phyloP scores from a whole-genome alignment of 2,329 filamentous ascomycete species.

The Tolypocladium sp. region DNA sequence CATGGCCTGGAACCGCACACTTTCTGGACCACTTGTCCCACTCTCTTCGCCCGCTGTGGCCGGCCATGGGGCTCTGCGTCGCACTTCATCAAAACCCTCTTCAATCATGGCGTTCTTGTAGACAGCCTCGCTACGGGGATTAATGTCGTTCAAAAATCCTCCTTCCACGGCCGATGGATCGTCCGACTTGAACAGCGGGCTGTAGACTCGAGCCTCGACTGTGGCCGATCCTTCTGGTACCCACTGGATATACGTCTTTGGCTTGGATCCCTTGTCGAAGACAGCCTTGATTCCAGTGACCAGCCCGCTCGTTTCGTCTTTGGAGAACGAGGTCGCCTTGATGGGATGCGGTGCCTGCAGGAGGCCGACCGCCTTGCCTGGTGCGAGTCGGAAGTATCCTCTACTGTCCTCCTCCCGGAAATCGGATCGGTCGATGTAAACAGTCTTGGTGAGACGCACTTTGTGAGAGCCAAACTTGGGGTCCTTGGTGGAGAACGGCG shows the following conservation, averaged over 20 bases:
- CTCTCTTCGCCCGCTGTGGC: constrained; percentile 63
- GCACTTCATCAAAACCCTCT: constrained; percentile 71
- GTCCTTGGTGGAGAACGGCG: constrained; percentile 80
- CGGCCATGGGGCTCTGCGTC: constrained; percentile 68
- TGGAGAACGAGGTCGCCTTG: constrained; percentile 59
- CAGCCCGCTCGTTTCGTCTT: constrained; percentile 52
- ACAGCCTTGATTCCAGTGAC: constrained; percentile 55
- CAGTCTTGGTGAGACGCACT: constrained; percentile 59
- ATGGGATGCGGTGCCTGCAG: constrained; percentile 65
- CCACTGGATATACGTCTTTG: constrained; percentile 89
- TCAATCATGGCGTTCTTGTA: constrained; percentile 74
- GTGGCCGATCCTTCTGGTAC: constrained; percentile 59
- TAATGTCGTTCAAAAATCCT: constrained; percentile 77
- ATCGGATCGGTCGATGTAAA: constrained; percentile 80
- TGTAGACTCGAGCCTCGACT: constrained; percentile 70
- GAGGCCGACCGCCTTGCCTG: constrained; percentile 67
- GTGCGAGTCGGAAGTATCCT: constrained; percentile 73
- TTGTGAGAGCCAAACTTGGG: constrained; percentile 54
- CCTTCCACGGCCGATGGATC: constrained; percentile 70
- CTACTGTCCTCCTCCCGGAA: constrained; percentile 67
- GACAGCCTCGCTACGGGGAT: constrained; percentile 74
- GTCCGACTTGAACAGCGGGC: constrained; percentile 76
- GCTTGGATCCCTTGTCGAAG: constrained; percentile 62
- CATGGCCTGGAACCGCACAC: constrained; percentile 84
- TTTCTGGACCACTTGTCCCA: constrained; percentile 58